phyloP scores from a whole-genome alignment of 805 yeast genomes.

The Teunomyces tritomae region DNA sequence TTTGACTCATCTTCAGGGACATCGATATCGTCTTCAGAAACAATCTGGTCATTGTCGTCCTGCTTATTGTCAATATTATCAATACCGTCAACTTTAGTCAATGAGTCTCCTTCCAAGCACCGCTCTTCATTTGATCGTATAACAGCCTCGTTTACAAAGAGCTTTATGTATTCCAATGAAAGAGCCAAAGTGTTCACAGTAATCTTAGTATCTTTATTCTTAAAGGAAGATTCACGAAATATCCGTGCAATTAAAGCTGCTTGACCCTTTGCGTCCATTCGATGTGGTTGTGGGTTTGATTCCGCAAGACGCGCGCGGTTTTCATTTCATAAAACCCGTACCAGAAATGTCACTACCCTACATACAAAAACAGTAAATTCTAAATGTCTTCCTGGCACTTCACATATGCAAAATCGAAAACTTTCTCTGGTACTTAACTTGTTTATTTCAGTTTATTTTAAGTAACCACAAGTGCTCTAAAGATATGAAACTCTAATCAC shows the following conservation, averaged over 20 bases:
- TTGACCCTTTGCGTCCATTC: slow-evolving; percentile 2
- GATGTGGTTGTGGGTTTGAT: not conserved
- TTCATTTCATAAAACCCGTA: no score
- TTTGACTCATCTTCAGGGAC: slow-evolving; percentile 16
- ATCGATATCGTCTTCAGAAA: slow-evolving; percentile 10
- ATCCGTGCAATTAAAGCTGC: slow-evolving; percentile 46
- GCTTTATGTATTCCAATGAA: slow-evolving; percentile 51
- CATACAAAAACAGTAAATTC: not conserved
- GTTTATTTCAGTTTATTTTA: no score
- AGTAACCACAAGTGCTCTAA: no score
- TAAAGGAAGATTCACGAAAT: slow-evolving; percentile 51
- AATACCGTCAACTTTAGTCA: slow-evolving; percentile 30
- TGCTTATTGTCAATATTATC: slow-evolving; percentile 20
- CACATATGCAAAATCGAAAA: no score
- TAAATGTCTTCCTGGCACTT: no score
- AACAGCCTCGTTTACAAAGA: slow-evolving; percentile 60
- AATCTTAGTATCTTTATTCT: slow-evolving; percentile 44
- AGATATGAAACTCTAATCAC: no score
- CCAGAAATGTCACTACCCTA: not conserved
- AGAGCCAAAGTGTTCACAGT: slow-evolving; percentile 48
- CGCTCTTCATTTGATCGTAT: slow-evolving; percentile 56
- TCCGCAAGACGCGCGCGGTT: not conserved
- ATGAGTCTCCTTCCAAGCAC: slow-evolving; percentile 25
- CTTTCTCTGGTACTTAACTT: no score
- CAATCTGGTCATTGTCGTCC: slow-evolving; percentile 8